Percentiles rank a stretch among this genome's conserved stretches.
Conservation (phyloP, 345 rosid genomes). For the Nasturtium officinale region DNA sequence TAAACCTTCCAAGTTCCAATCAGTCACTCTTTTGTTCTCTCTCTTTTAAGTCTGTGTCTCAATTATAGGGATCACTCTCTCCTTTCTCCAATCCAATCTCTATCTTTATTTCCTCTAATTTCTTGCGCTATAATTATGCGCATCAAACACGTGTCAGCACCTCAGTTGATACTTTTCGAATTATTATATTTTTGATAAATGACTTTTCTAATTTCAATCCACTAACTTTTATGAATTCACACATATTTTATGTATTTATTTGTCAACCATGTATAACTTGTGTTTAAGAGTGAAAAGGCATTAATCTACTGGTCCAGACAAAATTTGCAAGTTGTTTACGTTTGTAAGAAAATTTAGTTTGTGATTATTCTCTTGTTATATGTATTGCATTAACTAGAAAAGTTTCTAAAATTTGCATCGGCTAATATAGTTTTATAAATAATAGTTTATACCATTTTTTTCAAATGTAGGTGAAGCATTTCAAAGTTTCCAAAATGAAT, state of each 20-base stretch:
- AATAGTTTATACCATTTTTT: background rate
- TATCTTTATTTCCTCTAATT: slow-evolving; percentile 22
- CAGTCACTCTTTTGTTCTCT: background rate
- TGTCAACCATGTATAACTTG: background rate
- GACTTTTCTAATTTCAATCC: background rate
- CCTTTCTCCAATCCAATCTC: slow-evolving; percentile 26
- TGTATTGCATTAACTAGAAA: background rate
- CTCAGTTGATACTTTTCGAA: slow-evolving; percentile 8
- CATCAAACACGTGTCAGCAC: background rate
- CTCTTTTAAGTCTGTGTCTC: slow-evolving; percentile 29
- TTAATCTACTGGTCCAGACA: background rate
- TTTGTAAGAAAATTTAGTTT: background rate
- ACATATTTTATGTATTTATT: background rate
- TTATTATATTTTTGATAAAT: too few species aligned
- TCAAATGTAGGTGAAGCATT: background rate
- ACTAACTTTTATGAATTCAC: background rate
- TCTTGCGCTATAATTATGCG: slow-evolving; percentile 17
- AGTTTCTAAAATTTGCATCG: background rate
- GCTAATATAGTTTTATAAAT: background rate
- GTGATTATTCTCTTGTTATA: background rate
- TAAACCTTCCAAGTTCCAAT: slow-evolving; percentile 1
- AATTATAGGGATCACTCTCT: slow-evolving; percentile 33
- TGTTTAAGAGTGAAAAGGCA: background rate
- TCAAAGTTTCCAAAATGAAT: background rate
- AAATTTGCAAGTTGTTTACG: background rate